Evolutionary conservation across 1,284 basidiomycete genomes (phyloP), one percentile per base, ranked within the genome.

Genomic region (Tilletia setariae): DNA sequence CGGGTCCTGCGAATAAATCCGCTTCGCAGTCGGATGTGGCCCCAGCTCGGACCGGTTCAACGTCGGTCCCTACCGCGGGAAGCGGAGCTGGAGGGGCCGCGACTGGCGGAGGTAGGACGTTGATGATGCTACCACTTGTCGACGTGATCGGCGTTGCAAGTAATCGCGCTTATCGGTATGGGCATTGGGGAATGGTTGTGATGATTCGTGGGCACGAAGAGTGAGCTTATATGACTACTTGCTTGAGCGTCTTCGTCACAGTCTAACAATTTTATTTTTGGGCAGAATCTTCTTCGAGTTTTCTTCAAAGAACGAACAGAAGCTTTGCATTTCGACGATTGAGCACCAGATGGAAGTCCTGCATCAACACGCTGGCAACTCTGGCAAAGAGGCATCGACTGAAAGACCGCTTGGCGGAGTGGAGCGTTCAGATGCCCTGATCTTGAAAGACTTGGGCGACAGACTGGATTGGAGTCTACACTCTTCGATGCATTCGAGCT

Each of bases 161-260:
- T 78, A 90, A 91, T 19, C 92, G 90, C 80, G 92, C 93, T 0
- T 92, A 92, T 78, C 88, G 91, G 15, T 92, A 94, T 79, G 92
- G 90, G 1, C 92, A 93, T 76, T 88, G 91, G 74, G 95, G 93
- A 7, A 87, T 98, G 23, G 89, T 92, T 35, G 86, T 98, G 68
- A 90, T 96, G 66, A 89, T 98, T 74, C 91, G 91, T 77, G 95
- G 95, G 0, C 91, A 97, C 80, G 95, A 98, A 84, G 95, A 98
- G 80, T 61, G 56, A 59, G 66, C 46, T 21, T 4, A 9, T n/a
- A 11, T 40, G 49, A 9, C 49, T 9, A 11, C 15, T 21, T 21
- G 64, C 64, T 35, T 67, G 9, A 16, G 19, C 25, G 9, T 16
- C 32, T 63, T 21, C 32, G 40, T 44, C 9, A 44, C 9, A 13